Conservation (phyloP, 495 filamentous ascomycete species). For the Rhypophila decipiens region DNA sequence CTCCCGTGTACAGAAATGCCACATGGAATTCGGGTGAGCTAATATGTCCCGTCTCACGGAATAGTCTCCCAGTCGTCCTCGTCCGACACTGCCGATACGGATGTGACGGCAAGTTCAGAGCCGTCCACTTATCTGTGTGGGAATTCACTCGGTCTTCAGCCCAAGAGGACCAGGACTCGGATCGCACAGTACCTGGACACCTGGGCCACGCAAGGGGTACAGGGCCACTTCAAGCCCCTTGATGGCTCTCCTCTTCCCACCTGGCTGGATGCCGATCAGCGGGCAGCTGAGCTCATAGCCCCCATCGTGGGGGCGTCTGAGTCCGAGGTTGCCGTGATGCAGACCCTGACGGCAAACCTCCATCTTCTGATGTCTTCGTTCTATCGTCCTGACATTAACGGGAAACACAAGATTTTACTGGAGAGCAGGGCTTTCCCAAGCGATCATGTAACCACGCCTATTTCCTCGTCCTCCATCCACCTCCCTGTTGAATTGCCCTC, state of each 20-base stretch:
- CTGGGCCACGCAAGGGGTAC: conserved; percentile 91
- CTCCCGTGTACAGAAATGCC: neutral
- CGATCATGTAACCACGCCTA: conserved; percentile 56
- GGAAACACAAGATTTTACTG: conserved; percentile 81
- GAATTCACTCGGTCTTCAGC: conserved; percentile 93
- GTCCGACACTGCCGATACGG: neutral
- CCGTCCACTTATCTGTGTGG: conserved; percentile 79
- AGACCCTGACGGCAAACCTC: conserved; percentile 85
- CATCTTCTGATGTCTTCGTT: conserved; percentile 90
- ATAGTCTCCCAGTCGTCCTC: neutral
- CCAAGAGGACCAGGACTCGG: conserved; percentile 60
- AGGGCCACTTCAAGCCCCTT: conserved; percentile 84
- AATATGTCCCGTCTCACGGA: too few species aligned
- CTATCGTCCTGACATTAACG: conserved; percentile 67
- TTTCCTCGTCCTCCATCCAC: neutral
- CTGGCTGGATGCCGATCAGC: conserved; percentile 75
- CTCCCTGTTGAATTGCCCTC: neutral
- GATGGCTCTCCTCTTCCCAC: conserved; percentile 66
- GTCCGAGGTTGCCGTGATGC: conserved; percentile 87
- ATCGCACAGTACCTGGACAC: conserved; percentile 73
- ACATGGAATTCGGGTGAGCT: conserved; percentile 3
- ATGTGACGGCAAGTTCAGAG: neutral
- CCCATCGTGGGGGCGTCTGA: conserved; percentile 76
- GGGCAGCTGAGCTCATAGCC: conserved; percentile 65
- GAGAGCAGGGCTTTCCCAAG: conserved; percentile 93